These are phyloP conservation scores for Cucumis melo DNA, from an alignment of 306 rosid genomes.

Conservation along the genomic window DNA sequence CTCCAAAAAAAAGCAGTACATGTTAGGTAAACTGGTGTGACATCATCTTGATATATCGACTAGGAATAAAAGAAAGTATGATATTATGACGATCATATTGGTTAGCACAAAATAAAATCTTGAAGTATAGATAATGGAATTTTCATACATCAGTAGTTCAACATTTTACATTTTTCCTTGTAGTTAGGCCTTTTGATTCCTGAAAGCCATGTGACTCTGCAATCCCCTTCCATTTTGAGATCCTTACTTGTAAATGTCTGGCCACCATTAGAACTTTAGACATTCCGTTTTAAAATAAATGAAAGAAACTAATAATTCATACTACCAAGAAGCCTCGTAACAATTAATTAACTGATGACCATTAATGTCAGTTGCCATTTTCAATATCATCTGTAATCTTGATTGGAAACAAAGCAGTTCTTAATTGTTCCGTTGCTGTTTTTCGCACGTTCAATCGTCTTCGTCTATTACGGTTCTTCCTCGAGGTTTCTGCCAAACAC, in stretches of 20 bases:
- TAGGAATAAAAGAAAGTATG: neutral
- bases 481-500: conserved; percentile 54
- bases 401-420: neutral
- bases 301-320: no score
- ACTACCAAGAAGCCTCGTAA: neutral
- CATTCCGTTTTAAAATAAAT: neutral
- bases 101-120: neutral
- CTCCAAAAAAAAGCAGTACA: neutral
- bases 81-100: neutral
- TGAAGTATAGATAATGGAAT: neutral
- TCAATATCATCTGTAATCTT: neutral
- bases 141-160: neutral
- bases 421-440: neutral
- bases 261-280: neutral
- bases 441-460: no score
- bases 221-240: neutral
- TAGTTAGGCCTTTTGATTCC: neutral
- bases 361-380: neutral
- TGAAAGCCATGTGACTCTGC: neutral
- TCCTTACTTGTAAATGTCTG: neutral
- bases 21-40: neutral
- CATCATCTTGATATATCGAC: neutral
- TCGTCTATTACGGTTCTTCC: conserved; percentile 12
- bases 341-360: neutral
- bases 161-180: neutral